Evolutionary conservation across 164 flowering plant species (phyloP).

Genomic region (Kingdonia uniflora): DNA sequence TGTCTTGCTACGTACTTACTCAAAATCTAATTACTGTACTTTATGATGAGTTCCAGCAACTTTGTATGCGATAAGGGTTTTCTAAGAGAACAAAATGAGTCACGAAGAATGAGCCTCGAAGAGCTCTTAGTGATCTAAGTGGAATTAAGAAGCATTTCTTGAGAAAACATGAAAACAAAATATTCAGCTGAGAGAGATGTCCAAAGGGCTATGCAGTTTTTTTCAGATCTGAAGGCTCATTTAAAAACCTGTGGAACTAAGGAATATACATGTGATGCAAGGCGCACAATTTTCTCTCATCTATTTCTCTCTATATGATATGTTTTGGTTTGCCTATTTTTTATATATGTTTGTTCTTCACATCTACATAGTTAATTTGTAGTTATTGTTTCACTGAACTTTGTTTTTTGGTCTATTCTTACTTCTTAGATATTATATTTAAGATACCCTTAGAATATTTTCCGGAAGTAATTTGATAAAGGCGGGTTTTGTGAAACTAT

Average conservation of each 20-base stretch:
- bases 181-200: slow-evolving; percentile 84
- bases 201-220: slow-evolving; percentile 87
- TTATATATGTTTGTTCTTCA: too few relatives aligned
- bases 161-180: slow-evolving; percentile 89
- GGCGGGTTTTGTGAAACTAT: too few relatives aligned
- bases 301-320: background rate
- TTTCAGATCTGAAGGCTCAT: slow-evolving; percentile 95
- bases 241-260: slow-evolving; percentile 83
- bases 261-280: slow-evolving; percentile 85
- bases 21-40: too few relatives aligned
- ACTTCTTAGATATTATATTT: too few relatives aligned
- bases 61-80: slow-evolving; percentile 92
- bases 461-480: too few relatives aligned
- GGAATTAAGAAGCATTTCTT: slow-evolving; percentile 88
- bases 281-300: slow-evolving; percentile 38
- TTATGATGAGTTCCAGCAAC: too few relatives aligned
- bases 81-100: slow-evolving; percentile 78
- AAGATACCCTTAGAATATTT: too few relatives aligned
- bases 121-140: slow-evolving; percentile 98
- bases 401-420: too few relatives aligned
- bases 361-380: too few relatives aligned
- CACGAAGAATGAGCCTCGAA: slow-evolving; percentile 48
- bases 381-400: too few relatives aligned
- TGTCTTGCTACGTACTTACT: too few relatives aligned
- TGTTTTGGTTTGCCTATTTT: too few relatives aligned